A percentile compares a stretch with the other conserved stretches of the same genome.
These are phyloP conservation scores for Tolypocladium inflatum DNA, from an alignment of 2,329 filamentous ascomycete species.

Conservation along the genomic window DNA sequence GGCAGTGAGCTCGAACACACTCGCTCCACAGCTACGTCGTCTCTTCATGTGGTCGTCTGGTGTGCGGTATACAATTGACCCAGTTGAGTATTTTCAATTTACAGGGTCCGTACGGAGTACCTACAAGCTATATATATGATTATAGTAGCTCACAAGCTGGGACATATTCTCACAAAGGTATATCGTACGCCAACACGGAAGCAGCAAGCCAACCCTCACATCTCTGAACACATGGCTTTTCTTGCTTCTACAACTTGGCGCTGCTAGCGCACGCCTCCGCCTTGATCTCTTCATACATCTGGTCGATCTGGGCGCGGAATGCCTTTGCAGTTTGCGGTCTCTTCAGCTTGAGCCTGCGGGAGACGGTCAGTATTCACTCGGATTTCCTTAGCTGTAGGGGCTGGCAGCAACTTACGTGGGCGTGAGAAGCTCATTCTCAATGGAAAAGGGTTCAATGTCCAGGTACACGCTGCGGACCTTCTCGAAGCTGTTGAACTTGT, in stretches of 20 bases:
- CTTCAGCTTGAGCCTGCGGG: slow-evolving; percentile 47
- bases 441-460: slow-evolving; percentile 79
- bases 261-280: slow-evolving; percentile 24
- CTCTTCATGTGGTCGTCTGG: not conserved
- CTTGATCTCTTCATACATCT: slow-evolving; percentile 47
- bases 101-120: not conserved
- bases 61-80: not conserved
- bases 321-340: slow-evolving; percentile 44
- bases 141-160: not conserved
- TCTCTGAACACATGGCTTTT: not conserved
- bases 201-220: not conserved
- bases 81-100: not conserved
- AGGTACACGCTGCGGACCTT: slow-evolving; percentile 65
- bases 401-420: slow-evolving; percentile 63
- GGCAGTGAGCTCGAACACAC: not conserved
- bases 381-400: too few species aligned
- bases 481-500: slow-evolving; percentile 91
- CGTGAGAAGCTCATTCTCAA: slow-evolving; percentile 85
- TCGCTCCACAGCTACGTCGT: not conserved
- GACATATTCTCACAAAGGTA: not conserved
- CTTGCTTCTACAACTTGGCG: slow-evolving; percentile 32
- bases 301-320: slow-evolving; percentile 42
- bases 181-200: not conserved
- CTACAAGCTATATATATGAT: not conserved
- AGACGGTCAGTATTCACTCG: slow-evolving; percentile 7